Conservation (phyloP, 495 filamentous ascomycete species). For the Cercophora newfieldiana region DNA sequence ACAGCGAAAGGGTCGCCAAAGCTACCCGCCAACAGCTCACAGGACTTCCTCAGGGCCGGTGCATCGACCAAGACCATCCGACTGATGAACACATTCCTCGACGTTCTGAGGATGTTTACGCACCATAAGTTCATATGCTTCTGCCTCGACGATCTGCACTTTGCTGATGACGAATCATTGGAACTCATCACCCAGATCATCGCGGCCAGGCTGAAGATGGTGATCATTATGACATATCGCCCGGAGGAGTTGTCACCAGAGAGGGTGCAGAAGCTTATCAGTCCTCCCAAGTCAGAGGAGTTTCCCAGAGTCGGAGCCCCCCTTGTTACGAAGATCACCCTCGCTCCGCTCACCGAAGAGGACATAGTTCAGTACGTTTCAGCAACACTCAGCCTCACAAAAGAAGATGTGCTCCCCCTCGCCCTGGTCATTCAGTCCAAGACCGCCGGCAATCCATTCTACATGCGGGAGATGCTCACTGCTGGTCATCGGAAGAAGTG, state of each 20-base stretch:
- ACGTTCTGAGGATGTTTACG: slow-evolving; percentile 76
- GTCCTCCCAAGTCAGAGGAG: slow-evolving; percentile 48
- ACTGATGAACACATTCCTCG: slow-evolving; percentile 79
- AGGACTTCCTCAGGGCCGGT: slow-evolving; percentile 70
- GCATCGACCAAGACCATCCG: slow-evolving; percentile 72
- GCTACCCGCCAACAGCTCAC: slow-evolving; percentile 53
- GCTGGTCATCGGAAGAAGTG: slow-evolving; percentile 81
- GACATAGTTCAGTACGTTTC: slow-evolving; percentile 77
- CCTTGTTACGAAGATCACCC: slow-evolving; percentile 62
- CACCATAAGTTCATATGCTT: slow-evolving; percentile 78
- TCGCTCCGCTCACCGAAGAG: slow-evolving; percentile 69
- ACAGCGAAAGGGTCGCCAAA: slow-evolving; percentile 16
- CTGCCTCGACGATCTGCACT: slow-evolving; percentile 83
- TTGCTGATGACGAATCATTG: slow-evolving; percentile 80
- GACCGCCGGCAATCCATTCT: slow-evolving; percentile 80
- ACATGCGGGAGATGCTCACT: slow-evolving; percentile 87
- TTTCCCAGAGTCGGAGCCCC: slow-evolving; percentile 45
- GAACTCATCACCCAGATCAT: slow-evolving; percentile 78
- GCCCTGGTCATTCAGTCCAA: slow-evolving; percentile 79
- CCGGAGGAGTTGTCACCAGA: slow-evolving; percentile 53
- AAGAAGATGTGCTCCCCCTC: slow-evolving; percentile 61
- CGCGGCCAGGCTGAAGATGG: slow-evolving; percentile 68
- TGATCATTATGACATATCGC: slow-evolving; percentile 69
- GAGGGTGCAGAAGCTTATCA: slow-evolving; percentile 47
- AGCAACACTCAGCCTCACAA: slow-evolving; percentile 63